phyloP scores from a whole-genome alignment of 2,329 filamentous ascomycete genomes.

The Lachnellula arida region DNA sequence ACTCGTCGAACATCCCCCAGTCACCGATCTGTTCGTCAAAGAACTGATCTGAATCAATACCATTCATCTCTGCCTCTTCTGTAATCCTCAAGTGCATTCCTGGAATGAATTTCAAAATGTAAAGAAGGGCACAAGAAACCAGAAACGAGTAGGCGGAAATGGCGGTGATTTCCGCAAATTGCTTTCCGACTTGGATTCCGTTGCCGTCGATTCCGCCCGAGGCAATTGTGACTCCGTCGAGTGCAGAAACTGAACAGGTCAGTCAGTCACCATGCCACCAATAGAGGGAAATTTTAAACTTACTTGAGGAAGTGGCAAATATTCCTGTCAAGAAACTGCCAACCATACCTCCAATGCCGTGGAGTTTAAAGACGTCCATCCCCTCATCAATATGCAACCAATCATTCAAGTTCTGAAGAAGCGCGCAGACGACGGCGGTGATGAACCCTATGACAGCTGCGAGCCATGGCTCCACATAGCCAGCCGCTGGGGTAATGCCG shows the following conservation, averaged over 20 bases:
- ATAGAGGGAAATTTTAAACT: conserved; percentile 5
- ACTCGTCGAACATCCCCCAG: conserved; percentile 31
- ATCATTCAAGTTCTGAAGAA: conserved; percentile 45
- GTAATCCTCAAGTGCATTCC: conserved; percentile 50
- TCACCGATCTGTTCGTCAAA: conserved; percentile 39
- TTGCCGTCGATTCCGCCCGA: conserved; percentile 45
- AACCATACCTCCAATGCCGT: conserved; percentile 54
- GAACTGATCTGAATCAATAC: conserved; percentile 48
- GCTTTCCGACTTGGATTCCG: conserved; percentile 51
- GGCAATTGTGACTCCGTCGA: conserved; percentile 45
- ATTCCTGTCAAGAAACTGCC: conserved; percentile 54
- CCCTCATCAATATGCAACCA: conserved; percentile 52
- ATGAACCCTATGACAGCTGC: conserved; percentile 48
- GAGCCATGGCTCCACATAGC: conserved; percentile 49
- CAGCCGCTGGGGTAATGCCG: conserved; percentile 54
- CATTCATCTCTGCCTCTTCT: conserved; percentile 50
- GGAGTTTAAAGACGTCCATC: conserved; percentile 55
- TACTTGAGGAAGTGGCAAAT: conserved; percentile 42
- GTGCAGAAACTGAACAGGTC: conserved; percentile 39
- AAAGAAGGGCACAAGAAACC: conserved; percentile 47
- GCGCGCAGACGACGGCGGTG: conserved; percentile 44
- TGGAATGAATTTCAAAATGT: conserved; percentile 53
- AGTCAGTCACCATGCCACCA: background rate
- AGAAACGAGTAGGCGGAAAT: conserved; percentile 52
- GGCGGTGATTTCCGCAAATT: conserved; percentile 52